Percentiles rank a stretch among this genome's conserved stretches.
Evolutionary conservation across 1,284 basidiomycete species (phyloP).

Genomic region (Vanrija humicola): DNA sequence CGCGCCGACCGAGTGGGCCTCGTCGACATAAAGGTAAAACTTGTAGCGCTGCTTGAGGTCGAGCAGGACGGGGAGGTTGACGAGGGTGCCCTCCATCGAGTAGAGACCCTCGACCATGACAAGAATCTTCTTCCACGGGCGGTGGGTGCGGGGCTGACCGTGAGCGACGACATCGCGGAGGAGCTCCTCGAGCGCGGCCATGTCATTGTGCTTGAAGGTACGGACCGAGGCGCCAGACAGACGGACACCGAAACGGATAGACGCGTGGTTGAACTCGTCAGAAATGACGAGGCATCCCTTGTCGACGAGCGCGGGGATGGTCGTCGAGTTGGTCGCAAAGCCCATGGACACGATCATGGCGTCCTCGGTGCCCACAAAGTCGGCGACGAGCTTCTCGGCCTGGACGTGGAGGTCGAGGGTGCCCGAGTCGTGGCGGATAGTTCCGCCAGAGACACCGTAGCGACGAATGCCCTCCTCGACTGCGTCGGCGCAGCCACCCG

Average conservation of each 20-base stretch:
- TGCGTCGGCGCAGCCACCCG: conserved; percentile 88
- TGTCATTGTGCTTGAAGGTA: conserved; percentile 97
- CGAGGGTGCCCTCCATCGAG: conserved; percentile 95
- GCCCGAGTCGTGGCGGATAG: conserved; percentile 76
- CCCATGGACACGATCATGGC: conserved; percentile 92
- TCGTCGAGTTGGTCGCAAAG: conserved; percentile 95
- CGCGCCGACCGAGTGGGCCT: conserved; percentile 96
- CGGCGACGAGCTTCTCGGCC: conserved; percentile 81
- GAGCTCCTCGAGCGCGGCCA: conserved; percentile 74
- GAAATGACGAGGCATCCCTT: conserved; percentile 96
- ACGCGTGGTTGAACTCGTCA: conserved; percentile 95
- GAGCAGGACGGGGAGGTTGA: conserved; percentile 77
- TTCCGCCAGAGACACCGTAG: conserved; percentile 76
- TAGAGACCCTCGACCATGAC: conserved; percentile 93
- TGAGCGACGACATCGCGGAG: conserved; percentile 91
- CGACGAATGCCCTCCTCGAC: conserved; percentile 74
- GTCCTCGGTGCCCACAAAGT: conserved; percentile 85
- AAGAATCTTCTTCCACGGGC: conserved; percentile 98
- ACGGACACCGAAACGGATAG: conserved; percentile 88
- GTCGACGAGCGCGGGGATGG: conserved; percentile 82
- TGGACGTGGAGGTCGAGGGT: conserved; percentile 77
- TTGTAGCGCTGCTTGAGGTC: conserved; percentile 95
- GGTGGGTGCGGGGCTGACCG: conserved; percentile 93
- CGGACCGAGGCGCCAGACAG: conserved; percentile 84
- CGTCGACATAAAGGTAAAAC: conserved; percentile 96